Evolutionary conservation across 1,284 basidiomycete genomes (phyloP).

Genomic region (Rhodotorula sp.): DNA sequence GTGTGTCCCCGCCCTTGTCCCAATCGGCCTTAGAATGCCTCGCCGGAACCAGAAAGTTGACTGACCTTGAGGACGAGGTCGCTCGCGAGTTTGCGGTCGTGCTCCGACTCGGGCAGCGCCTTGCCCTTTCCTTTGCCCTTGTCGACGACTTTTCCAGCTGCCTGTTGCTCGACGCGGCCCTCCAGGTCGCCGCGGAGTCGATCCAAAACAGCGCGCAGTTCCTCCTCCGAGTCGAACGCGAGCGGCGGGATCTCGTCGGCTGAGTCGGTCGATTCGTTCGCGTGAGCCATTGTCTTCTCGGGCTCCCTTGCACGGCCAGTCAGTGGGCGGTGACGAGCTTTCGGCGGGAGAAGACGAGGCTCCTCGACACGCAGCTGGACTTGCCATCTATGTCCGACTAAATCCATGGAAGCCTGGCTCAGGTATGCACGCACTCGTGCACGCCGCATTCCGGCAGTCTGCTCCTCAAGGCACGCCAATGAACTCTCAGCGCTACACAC

Average conservation of each 20-base stretch:
- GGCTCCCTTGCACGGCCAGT: background rate
- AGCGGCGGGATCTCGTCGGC: conserved; percentile 26
- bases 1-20: no score
- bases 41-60: background rate
- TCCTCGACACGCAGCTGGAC: no score
- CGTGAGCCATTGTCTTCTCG: background rate
- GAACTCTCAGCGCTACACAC: no score
- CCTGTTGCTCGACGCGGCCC: background rate
- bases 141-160: background rate
- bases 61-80: conserved; percentile 31
- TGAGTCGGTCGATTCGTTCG: background rate
- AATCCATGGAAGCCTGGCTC: no score
- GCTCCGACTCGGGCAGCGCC: background rate
- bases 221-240: conserved; percentile 28
- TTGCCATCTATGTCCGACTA: no score
- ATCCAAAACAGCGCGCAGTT: conserved; percentile 25
- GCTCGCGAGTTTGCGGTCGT: conserved; percentile 7
- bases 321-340: background rate
- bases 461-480: no score
- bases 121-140: conserved; percentile 11
- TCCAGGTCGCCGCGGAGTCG: conserved; percentile 17
- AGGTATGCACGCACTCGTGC: no score
- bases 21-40: no score
- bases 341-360: no score
- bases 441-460: no score